A percentile compares a stretch with the other conserved stretches of the same genome.
These are phyloP conservation scores for Vaccinium vitisidaea DNA, from an alignment of 148 eudicot genomes.

Conservation along the genomic window DNA sequence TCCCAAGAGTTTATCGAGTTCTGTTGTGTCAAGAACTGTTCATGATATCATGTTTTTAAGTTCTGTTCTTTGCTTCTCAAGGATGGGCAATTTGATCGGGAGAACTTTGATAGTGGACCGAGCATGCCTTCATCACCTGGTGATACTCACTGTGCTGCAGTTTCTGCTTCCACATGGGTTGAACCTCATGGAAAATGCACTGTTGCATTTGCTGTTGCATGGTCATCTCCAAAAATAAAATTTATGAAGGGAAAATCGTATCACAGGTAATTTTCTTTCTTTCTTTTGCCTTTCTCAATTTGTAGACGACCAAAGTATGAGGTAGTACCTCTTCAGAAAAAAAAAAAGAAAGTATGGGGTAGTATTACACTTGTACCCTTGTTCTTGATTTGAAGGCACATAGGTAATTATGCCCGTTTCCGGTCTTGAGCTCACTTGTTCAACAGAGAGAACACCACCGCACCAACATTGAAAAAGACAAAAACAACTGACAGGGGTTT, in stretches of 20 bases:
- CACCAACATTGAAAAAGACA: neutral
- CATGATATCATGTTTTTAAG: neutral
- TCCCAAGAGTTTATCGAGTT: neutral
- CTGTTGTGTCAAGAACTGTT: neutral
- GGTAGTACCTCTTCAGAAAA: neutral
- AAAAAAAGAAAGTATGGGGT: too few species aligned
- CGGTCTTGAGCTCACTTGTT: neutral
- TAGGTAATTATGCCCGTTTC: neutral
- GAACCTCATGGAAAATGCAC: conserved; percentile 98
- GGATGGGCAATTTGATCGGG: conserved; percentile 93
- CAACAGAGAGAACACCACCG: neutral
- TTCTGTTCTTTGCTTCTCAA: conserved; percentile 26
- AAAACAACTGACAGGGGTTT: neutral
- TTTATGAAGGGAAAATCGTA: conserved; percentile 90
- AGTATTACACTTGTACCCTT: neutral
- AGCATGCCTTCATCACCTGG: conserved; percentile 89
- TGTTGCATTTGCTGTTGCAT: conserved; percentile 83
- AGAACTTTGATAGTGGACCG: conserved; percentile 71
- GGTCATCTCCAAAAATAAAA: conserved; percentile 92
- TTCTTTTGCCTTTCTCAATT: conserved; percentile 2
- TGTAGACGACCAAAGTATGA: neutral
- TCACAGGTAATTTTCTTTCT: conserved; percentile 49
- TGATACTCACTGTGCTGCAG: conserved; percentile 89
- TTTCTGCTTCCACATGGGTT: conserved; percentile 96
- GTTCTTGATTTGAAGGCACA: neutral